These are phyloP conservation scores for Mimosa bimucronata DNA, from an alignment of 306 rosid genomes.

Conservation along the genomic window DNA sequence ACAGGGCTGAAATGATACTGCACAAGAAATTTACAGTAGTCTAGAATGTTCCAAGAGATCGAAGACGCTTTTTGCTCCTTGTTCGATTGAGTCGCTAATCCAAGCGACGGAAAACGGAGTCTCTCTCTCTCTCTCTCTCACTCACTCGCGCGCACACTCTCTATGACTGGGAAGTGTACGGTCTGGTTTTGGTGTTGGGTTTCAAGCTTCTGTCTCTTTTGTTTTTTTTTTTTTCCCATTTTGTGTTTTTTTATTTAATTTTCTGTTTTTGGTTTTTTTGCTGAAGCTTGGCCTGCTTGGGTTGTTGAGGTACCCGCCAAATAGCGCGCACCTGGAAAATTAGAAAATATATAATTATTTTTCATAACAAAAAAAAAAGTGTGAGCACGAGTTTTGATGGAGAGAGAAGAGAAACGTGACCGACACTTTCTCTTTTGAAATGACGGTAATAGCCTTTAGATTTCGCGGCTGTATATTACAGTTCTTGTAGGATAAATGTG, in stretches of 20 bases:
- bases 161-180: constrained; percentile 43
- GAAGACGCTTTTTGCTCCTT: constrained; percentile 30
- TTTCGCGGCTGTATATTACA: no score
- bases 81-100: constrained; percentile 25
- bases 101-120: constrained; percentile 33
- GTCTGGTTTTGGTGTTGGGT: constrained; percentile 39
- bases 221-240: no score
- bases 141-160: constrained; percentile 22
- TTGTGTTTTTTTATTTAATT: not conserved
- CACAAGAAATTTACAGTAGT: constrained; percentile 36
- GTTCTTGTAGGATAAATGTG: no score
- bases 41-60: constrained; percentile 49
- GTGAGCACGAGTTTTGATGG: not conserved
- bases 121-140: not conserved
- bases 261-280: not conserved
- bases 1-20: not conserved
- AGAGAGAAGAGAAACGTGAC: constrained; percentile 22
- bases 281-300: no score
- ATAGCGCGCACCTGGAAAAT: constrained; percentile 43
- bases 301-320: constrained; percentile 41
- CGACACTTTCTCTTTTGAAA: constrained; percentile 43
- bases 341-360: not conserved
- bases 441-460: constrained; percentile 28
- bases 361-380: constrained; percentile 11
- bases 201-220: constrained; percentile 1